Conservation (phyloP, 2,329 filamentous ascomycete genomes). For the Epichloe brachyelytri region DNA sequence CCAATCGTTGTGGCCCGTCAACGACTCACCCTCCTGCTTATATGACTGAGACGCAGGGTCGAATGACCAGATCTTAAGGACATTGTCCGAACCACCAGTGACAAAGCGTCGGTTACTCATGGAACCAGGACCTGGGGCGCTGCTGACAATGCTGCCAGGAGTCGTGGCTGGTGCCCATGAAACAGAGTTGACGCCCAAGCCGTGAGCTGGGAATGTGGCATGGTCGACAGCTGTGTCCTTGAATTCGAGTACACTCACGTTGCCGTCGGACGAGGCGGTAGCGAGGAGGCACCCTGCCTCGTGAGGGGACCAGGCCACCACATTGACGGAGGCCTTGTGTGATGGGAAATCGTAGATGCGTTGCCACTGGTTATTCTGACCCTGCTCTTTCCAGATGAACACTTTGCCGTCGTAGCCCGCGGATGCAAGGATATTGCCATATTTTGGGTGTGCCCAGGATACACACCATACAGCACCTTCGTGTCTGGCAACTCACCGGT, state of each 20-base stretch:
- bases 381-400: conserved; percentile 91
- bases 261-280: conserved; percentile 86
- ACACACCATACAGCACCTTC: conserved; percentile 98
- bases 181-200: conserved; percentile 87
- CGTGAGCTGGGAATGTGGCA: conserved; percentile 81
- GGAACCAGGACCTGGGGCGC: conserved; percentile 44
- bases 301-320: conserved; percentile 94
- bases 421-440: conserved; percentile 92
- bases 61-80: conserved; percentile 86
- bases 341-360: conserved; percentile 86
- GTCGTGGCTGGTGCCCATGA: conserved; percentile 83
- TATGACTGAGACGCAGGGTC: conserved; percentile 49
- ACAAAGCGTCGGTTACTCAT: conserved; percentile 70
- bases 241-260: conserved; percentile 90
- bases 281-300: conserved; percentile 90
- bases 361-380: conserved; percentile 52
- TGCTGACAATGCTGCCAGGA: conserved; percentile 74
- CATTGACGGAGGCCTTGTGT: conserved; percentile 93
- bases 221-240: conserved; percentile 90
- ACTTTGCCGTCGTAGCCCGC: conserved; percentile 96
- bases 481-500: conserved; percentile 45
- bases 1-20: conserved; percentile 87
- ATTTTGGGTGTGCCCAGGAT: conserved; percentile 96
- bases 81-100: conserved; percentile 87
- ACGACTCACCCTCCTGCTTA: conserved; percentile 47